Base-by-base conservation (phyloP, 1,284 basidiomycete species). In the Limonomyces culmigenus region DNA sequence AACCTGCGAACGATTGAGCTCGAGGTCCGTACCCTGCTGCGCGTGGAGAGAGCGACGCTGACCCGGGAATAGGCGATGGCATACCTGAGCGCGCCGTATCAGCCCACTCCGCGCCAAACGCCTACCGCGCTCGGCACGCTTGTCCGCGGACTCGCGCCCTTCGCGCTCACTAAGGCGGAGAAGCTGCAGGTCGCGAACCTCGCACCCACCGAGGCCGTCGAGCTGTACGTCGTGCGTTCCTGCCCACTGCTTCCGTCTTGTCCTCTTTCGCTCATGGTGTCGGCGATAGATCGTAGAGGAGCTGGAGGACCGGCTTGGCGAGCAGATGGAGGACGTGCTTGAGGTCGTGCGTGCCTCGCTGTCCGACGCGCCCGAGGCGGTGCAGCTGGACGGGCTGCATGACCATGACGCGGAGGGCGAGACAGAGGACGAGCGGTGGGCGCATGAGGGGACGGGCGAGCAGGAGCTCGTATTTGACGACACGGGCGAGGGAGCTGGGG, bases 201-300 rank as follows among this genome's bases (percentile, higher is more conserved):
- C 12, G 80, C 80, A 1, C 92, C 91, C 1, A 74, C 67, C 3
- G 68, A 74, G 34, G 60, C 77, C 0, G 86, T 95, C 19, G 88
- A 91, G 50, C 71, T 96, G 16, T 92, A 95, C 47, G 79, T 88
- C 33, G 88, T n/a, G n/a, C n/a, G n/a, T n/a, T n/a, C n/a, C n/a
- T n/a, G n/a, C n/a, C 92, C 46, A 39, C 84, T 70, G 13, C 27
- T 29, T 13, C 21, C 15, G 5, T 25, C 19, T 21, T 21, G 18
- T 16, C 12, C 32, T 32, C 21, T 23, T 19, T 23, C 6, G 19
- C 13, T 33, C 33, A 32, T 79, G n/a, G n/a, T n/a, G n/a, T n/a
- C n/a, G n/a, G n/a, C n/a, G n/a, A n/a, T n/a, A n/a, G n/a, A n/a
- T 92, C 35, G 73, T 96, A 12, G 88, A 95, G 55, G 88, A 93